Evolutionary conservation across 2,329 filamentous ascomycete genomes (phyloP).

Genomic region (Rachicladosporium sp.): DNA sequence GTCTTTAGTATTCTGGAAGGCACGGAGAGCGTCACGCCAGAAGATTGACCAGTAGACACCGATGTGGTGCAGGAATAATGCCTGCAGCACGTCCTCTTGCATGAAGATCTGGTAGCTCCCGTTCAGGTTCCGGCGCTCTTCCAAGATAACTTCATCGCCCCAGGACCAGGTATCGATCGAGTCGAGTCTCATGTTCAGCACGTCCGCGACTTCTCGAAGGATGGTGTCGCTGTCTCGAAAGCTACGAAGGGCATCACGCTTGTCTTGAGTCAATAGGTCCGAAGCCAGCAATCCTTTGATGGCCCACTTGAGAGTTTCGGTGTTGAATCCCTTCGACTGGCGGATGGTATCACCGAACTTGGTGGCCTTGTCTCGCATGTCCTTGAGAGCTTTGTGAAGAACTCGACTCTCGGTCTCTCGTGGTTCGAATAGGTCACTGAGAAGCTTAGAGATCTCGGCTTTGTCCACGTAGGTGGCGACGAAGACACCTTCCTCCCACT

Average conservation of each 20-base stretch:
- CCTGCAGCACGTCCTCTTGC: constrained; percentile 46
- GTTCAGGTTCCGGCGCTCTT: constrained; percentile 42
- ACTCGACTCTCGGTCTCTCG: neutral
- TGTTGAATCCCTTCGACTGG: constrained; percentile 26
- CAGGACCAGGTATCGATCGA: constrained; percentile 42
- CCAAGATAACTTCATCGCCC: constrained; percentile 33
- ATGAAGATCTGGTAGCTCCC: constrained; percentile 48
- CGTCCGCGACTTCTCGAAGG: constrained; percentile 42
- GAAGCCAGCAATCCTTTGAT: constrained; percentile 38
- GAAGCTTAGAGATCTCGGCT: constrained; percentile 36
- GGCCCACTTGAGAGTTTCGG: constrained; percentile 29
- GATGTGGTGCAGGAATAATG: constrained; percentile 43
- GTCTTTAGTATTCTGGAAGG: constrained; percentile 21
- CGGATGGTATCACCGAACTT: constrained; percentile 14
- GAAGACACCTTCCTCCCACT: constrained; percentile 48
- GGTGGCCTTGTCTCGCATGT: constrained; percentile 12
- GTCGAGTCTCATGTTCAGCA: constrained; percentile 44
- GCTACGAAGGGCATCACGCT: constrained; percentile 38
- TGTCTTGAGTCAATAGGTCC: constrained; percentile 41
- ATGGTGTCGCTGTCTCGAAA: constrained; percentile 39
- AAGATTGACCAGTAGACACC: constrained; percentile 40
- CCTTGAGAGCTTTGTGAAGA: constrained; percentile 22
- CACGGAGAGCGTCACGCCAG: constrained; percentile 32
- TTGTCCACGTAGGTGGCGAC: constrained; percentile 34
- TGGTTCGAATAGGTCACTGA: constrained; percentile 37